Evolutionary conservation across 768 basidiomycete genomes (phyloP), one percentile per base, ranked within the genome.

Genomic region (Boletus patriciae): DNA sequence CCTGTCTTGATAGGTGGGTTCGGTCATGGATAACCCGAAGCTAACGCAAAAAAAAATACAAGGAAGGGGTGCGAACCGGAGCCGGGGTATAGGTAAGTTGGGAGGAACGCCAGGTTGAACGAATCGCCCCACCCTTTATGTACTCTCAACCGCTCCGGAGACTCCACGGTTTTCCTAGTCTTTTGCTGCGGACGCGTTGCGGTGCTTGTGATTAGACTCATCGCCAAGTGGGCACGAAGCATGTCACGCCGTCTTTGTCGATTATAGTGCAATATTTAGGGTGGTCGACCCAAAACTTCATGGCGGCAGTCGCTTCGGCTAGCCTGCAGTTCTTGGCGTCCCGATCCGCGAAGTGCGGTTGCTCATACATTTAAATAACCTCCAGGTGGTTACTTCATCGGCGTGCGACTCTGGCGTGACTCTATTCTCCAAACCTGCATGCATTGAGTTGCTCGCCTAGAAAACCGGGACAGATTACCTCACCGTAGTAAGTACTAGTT

Each of bases 241-340:
- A 2, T 12, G 23, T 10, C 29, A 29, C 47, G 9, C 66, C 49
- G 38, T 34, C 50, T 67, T 62, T 47, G 66, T 57, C 54, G 34
- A 65, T 23, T n/a, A 36, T 12, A 19, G 21, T 46, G 46, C 37
- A 23, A 27, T 27, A 31, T 51, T 50, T 18, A 25, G 43, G 41
- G 43, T 51, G 52, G 50, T 49, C 38, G 52, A 38, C 27, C 15
- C 18, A 55, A 41, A 40, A 50, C 25, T 19, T 29, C 41, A 41
- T 10, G 27, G 38, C n/a, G n/a, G n/a, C 9, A 16, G 33, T 46
- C 43, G 36, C 54, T 47, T 49, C 58, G 46, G 25, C 23, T n/a
- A 31, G 25, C 42, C 13, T 42, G 49, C 47, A 46, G 12, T 46
- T 57, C 66, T 66, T 66, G 66, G 65, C 65, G 8, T 33, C 38